Percentiles rank a stretch among this genome's conserved stretches.
These are phyloP conservation scores for Theileria orientalis DNA, from an alignment of 169 alveolate species.

Conservation along the genomic window DNA sequence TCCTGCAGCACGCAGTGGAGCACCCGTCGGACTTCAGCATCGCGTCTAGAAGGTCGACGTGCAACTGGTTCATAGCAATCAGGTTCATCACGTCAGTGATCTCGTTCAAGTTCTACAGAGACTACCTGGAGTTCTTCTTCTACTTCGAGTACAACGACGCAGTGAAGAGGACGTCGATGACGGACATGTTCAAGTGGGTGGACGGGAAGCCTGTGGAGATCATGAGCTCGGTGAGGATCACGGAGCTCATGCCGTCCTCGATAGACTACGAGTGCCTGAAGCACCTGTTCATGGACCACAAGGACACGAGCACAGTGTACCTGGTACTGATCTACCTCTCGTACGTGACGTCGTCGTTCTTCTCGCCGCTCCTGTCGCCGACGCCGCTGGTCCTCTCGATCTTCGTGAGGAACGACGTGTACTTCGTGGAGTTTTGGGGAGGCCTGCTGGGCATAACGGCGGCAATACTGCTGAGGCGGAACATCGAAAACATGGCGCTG, in stretches of 20 bases:
- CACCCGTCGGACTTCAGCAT: neutral
- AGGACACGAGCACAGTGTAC: neutral
- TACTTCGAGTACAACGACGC: slow-evolving; percentile 1
- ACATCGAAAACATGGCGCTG: neutral
- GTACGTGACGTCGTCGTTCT: neutral
- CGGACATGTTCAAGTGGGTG: neutral
- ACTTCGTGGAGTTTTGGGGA: neutral
- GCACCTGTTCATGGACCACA: too few relatives aligned
- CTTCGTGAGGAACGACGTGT: neutral
- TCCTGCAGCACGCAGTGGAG: neutral
- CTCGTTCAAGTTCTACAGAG: neutral
- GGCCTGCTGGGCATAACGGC: neutral
- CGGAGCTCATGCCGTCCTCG: neutral
- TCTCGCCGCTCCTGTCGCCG: neutral
- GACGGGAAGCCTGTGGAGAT: neutral
- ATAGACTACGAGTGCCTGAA: neutral
- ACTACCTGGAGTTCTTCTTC: slow-evolving; percentile 2
- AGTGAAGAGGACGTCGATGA: neutral
- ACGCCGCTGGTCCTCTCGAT: neutral
- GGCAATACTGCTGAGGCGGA: neutral
- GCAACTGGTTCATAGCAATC: neutral
- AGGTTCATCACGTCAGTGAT: neutral
- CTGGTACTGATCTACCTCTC: neutral
- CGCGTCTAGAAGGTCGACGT: slow-evolving; percentile 3
- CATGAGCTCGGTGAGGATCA: neutral